Conservation (phyloP, 192 early-diverging fungal genomes). For the Nowakowskiella sp. region DNA sequence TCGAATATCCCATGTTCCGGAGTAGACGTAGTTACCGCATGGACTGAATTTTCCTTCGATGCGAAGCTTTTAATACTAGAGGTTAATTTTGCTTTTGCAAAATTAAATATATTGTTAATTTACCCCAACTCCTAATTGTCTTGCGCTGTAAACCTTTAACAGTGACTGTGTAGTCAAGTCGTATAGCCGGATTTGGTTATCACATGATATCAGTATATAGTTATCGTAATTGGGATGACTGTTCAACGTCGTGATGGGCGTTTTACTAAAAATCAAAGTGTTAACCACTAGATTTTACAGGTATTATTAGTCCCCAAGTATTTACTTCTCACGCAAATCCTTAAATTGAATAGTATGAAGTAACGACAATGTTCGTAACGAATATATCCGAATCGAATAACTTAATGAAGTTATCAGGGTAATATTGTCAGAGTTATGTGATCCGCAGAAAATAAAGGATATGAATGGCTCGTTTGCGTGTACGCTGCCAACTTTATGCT, state of each 20-base stretch:
- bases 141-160: slow-evolving; percentile 33
- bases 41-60: slow-evolving; percentile 44
- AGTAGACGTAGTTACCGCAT: slow-evolving; percentile 44
- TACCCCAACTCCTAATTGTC: slow-evolving; percentile 29
- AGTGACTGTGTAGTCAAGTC: slow-evolving; percentile 31
- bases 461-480: slow-evolving; percentile 58
- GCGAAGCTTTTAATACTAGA: slow-evolving; percentile 11
- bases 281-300: background rate
- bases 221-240: slow-evolving; percentile 40
- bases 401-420: slow-evolving; percentile 38
- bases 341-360: slow-evolving; percentile 34
- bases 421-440: slow-evolving; percentile 21
- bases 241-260: slow-evolving; percentile 31
- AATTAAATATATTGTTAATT: background rate
- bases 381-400: slow-evolving; percentile 43
- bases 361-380: slow-evolving; percentile 35
- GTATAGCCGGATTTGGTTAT: slow-evolving; percentile 43
- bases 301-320: background rate
- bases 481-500: slow-evolving; percentile 18
- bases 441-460: slow-evolving; percentile 38
- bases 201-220: slow-evolving; percentile 42
- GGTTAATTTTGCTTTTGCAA: background rate
- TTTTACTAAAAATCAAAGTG: slow-evolving; percentile 36
- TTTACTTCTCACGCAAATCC: slow-evolving; percentile 30
- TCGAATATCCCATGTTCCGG: slow-evolving; percentile 30